Evolutionary conservation across 2,329 filamentous ascomycete species (phyloP).

Genomic region (Hypoxylon sp.): DNA sequence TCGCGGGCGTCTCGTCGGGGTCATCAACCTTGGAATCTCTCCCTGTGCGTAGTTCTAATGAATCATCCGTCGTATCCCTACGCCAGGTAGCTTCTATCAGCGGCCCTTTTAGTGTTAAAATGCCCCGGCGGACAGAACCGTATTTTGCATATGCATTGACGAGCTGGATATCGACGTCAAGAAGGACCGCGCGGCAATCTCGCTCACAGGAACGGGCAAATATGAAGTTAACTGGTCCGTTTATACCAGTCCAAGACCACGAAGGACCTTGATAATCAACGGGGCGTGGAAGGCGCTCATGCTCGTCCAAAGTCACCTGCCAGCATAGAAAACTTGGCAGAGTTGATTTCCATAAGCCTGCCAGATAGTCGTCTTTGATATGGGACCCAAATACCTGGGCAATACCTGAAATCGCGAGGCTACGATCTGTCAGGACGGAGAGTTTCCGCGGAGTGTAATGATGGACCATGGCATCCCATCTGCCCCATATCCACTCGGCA

Average conservation of each 20-base stretch:
- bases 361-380: slow-evolving; percentile 1
- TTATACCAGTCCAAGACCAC: slow-evolving; percentile 17
- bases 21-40: neutral
- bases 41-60: neutral
- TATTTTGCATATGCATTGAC: slow-evolving; percentile 7
- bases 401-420: slow-evolving; percentile 12
- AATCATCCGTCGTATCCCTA: neutral
- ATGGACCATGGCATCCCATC: neutral
- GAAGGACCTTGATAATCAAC: slow-evolving; percentile 14
- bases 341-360: slow-evolving; percentile 10
- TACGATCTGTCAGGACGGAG: slow-evolving; percentile 4
- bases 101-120: slow-evolving; percentile 6
- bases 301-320: neutral
- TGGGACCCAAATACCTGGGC: slow-evolving; percentile 11
- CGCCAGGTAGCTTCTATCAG: slow-evolving; percentile 6
- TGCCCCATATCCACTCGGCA: slow-evolving; percentile 5
- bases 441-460: slow-evolving; percentile 17
- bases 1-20: neutral
- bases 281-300: slow-evolving; percentile 9
- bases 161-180: slow-evolving; percentile 7
- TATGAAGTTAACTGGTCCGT: slow-evolving; percentile 6
- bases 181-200: slow-evolving; percentile 5
- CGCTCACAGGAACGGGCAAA: neutral
- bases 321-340: slow-evolving; percentile 10
- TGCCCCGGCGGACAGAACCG: slow-evolving; percentile 3